phyloP scores from a whole-genome alignment of 176 grass and related monocot genomes.

The Carex littledalei region DNA sequence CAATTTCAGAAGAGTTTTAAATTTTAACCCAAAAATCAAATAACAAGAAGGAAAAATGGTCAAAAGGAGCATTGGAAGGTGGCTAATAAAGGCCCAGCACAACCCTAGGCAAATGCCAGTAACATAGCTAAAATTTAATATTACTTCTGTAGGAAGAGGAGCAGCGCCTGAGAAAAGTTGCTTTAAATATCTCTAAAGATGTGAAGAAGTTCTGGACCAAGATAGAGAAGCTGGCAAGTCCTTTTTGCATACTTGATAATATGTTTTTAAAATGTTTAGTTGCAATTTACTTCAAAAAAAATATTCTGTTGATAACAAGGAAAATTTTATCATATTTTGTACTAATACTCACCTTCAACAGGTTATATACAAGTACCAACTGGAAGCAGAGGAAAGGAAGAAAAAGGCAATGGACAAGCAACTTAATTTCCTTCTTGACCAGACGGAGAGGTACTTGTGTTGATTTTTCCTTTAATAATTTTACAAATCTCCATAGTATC shows the following conservation, averaged over 20 bases:
- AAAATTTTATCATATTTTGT: neutral
- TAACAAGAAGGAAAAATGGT: neutral
- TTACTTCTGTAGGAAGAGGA: conserved; percentile 67
- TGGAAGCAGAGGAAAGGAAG: conserved; percentile 90
- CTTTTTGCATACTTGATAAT: conserved; percentile 8
- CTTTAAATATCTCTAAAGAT: conserved; percentile 94
- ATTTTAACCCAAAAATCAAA: neutral
- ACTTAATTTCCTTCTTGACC: conserved; percentile 95
- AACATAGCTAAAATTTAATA: conserved; percentile 9
- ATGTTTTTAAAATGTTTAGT: neutral
- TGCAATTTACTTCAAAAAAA: neutral
- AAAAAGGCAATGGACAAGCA: conserved; percentile 94
- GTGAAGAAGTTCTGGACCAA: conserved; percentile 99
- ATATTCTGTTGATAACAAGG: neutral
- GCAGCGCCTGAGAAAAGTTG: conserved; percentile 81
- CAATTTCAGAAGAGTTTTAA: neutral
- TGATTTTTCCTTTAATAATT: neutral
- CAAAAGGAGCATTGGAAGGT: neutral
- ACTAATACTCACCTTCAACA: conserved; percentile 14
- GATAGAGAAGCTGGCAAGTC: conserved; percentile 93
- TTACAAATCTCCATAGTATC: neutral
- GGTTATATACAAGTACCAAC: conserved; percentile 97
- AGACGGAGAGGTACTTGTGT: conserved; percentile 76
- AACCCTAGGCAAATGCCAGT: neutral
- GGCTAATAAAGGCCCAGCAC: neutral